These are phyloP conservation scores for Brettanomyces naardenensis DNA, from an alignment of 805 yeast genomes.

Conservation along the genomic window DNA sequence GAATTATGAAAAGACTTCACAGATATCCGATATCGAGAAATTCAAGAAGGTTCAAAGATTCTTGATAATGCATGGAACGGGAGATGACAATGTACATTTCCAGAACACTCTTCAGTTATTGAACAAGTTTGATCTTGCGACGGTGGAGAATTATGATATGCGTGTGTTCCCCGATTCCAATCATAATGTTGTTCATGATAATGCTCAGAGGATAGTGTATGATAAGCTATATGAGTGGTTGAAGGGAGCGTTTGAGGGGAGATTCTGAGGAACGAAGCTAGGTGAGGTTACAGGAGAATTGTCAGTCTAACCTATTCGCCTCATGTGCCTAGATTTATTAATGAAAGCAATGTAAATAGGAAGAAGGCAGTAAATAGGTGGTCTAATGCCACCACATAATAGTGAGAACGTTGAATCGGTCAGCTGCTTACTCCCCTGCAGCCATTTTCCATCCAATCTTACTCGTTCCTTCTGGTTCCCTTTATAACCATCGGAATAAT, in stretches of 20 bases:
- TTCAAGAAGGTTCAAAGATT: slow-evolving; percentile 49
- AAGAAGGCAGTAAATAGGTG: background rate
- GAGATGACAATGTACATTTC: slow-evolving; percentile 77
- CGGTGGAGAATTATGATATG: slow-evolving; percentile 72
- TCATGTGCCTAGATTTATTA: no score
- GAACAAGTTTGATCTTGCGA: slow-evolving; percentile 44
- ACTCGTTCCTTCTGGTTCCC: slow-evolving; percentile 30
- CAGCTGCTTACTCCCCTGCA: background rate
- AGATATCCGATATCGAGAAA: slow-evolving; percentile 30
- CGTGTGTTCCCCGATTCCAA: slow-evolving; percentile 91
- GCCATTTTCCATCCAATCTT: no score
- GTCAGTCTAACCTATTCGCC: no score
- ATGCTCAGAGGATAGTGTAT: slow-evolving; percentile 68
- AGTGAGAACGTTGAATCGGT: no score
- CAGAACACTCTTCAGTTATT: slow-evolving; percentile 59
- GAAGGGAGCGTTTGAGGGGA: slow-evolving; percentile 38
- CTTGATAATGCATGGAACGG: slow-evolving; percentile 73
- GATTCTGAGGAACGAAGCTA: no score
- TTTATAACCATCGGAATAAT: slow-evolving; percentile 52
- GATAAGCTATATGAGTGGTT: slow-evolving; percentile 69
- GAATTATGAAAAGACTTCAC: slow-evolving; percentile 40
- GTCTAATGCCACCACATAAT: background rate
- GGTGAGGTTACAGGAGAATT: no score
- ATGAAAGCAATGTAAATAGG: no score
- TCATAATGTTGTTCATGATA: slow-evolving; percentile 73